Percentiles rank a stretch among this genome's conserved stretches.
These are phyloP conservation scores for Salvia sclarea DNA, from an alignment of 305 asterid genomes.

Conservation along the genomic window DNA sequence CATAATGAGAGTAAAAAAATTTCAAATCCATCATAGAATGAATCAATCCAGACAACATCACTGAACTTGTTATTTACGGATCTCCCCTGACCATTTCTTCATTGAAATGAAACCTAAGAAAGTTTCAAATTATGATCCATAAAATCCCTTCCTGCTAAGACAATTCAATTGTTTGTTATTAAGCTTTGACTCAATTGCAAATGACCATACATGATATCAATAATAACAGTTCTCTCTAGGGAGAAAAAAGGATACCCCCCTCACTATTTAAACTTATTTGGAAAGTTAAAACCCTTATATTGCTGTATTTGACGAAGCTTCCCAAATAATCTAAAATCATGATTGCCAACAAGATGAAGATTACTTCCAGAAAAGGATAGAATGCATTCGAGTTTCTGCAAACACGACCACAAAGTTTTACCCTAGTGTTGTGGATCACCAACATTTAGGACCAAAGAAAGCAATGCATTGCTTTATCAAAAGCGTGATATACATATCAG, in stretches of 20 bases:
- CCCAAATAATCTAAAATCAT: conserved; percentile 7
- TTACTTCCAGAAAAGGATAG: conserved; percentile 15
- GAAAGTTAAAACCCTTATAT: not conserved
- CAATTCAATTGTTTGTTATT: not conserved
- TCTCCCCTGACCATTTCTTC: not conserved
- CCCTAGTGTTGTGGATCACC: not conserved
- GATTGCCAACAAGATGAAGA: not conserved
- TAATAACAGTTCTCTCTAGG: not conserved
- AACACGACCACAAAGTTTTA: conserved; percentile 11
- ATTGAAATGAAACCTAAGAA: not conserved
- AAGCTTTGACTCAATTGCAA: not conserved
- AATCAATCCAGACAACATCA: not conserved
- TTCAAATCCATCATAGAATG: not conserved
- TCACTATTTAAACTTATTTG: not conserved
- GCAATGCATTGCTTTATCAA: not conserved
- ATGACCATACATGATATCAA: not conserved
- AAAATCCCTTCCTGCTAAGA: not conserved
- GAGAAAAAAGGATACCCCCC: not conserved
- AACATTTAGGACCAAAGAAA: conserved; percentile 12
- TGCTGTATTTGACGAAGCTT: conserved; percentile 6
- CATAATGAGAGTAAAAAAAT: not conserved
- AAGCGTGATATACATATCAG: conserved; percentile 30
- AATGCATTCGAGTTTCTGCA: conserved; percentile 27
- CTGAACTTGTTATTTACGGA: not conserved
- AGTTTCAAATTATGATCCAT: not conserved